A percentile compares a stretch with the other conserved stretches of the same genome.
phyloP scores from a whole-genome alignment of 352 stramenopile species.

The Pythium apleroticum region DNA sequence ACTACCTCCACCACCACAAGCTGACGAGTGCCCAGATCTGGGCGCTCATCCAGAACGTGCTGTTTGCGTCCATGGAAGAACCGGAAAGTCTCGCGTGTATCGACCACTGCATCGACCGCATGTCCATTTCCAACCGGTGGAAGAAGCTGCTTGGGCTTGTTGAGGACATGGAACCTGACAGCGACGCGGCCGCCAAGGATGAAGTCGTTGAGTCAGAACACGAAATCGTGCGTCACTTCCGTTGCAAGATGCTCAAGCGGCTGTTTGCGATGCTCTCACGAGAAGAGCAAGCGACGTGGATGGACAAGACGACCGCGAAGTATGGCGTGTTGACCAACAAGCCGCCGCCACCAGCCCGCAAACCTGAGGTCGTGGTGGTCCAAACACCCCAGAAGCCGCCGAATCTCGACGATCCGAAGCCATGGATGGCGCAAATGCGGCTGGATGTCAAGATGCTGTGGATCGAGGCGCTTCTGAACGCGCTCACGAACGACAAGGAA shows the following conservation, averaged over 20 bases:
- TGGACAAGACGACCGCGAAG: slow-evolving; percentile 52
- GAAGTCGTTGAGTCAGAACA: not conserved
- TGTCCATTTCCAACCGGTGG: slow-evolving; percentile 42
- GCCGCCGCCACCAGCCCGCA: slow-evolving; percentile 24
- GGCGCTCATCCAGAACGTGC: slow-evolving; percentile 37
- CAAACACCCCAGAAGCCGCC: slow-evolving; percentile 28
- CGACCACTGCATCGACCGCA: slow-evolving; percentile 38
- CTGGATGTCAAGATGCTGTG: slow-evolving; percentile 63
- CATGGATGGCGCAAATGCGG: slow-evolving; percentile 37
- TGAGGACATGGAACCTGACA: slow-evolving; percentile 36
- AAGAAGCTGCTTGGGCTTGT: slow-evolving; percentile 44
- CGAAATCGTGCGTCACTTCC: slow-evolving; percentile 20
- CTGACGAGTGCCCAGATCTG: slow-evolving; percentile 48
- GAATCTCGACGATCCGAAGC: slow-evolving; percentile 38
- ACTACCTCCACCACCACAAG: slow-evolving; percentile 53
- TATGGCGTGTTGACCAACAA: slow-evolving; percentile 23
- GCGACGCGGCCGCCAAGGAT: slow-evolving; percentile 5
- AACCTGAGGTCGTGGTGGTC: slow-evolving; percentile 37
- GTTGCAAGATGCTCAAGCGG: slow-evolving; percentile 52
- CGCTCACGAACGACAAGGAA: slow-evolving; percentile 42
- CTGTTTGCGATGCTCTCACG: slow-evolving; percentile 53
- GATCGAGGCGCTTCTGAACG: slow-evolving; percentile 50
- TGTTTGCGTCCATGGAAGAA: slow-evolving; percentile 52
- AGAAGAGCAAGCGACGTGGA: slow-evolving; percentile 49
- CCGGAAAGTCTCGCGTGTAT: slow-evolving; percentile 40